phyloP scores from a whole-genome alignment of 768 basidiomycete genomes.

The Gloeopeniophorella convolvens region DNA sequence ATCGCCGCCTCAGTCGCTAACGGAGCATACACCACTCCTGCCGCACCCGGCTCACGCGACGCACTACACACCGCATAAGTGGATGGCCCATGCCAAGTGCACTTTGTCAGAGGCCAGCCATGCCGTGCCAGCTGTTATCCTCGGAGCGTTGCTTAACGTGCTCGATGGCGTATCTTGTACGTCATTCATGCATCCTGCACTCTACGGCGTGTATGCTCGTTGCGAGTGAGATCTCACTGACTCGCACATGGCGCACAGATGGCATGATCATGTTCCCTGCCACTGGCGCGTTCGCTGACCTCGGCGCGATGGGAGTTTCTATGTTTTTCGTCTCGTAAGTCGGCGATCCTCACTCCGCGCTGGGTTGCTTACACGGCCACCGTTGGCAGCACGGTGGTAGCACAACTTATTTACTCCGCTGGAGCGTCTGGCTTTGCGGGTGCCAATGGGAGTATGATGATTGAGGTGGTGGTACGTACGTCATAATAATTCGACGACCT shows the following conservation, averaged over 20 bases:
- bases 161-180: conserved; percentile 89
- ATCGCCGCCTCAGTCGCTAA: conserved; percentile 6
- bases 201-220: not conserved
- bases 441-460: conserved; percentile 96
- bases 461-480: conserved; percentile 82
- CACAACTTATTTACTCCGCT: conserved; percentile 78
- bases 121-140: conserved; percentile 74
- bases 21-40: conserved; percentile 16
- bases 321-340: conserved; percentile 87
- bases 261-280: conserved; percentile 97
- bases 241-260: conserved; percentile 37
- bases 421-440: conserved; percentile 88
- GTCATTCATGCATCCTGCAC: conserved; percentile 25
- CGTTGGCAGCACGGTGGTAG: conserved; percentile 51
- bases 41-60: conserved; percentile 3
- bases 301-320: conserved; percentile 87
- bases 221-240: not conserved
- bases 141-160: conserved; percentile 83
- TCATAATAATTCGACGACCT: not conserved
- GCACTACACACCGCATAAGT: conserved; percentile 7
- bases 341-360: not conserved
- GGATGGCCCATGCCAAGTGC: conserved; percentile 4
- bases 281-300: conserved; percentile 65
- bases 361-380: not conserved
- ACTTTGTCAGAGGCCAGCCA: conserved; percentile 22